Base-by-base conservation (phyloP, 169 alveolate species). In the Plasmodium reichenowi region DNA sequence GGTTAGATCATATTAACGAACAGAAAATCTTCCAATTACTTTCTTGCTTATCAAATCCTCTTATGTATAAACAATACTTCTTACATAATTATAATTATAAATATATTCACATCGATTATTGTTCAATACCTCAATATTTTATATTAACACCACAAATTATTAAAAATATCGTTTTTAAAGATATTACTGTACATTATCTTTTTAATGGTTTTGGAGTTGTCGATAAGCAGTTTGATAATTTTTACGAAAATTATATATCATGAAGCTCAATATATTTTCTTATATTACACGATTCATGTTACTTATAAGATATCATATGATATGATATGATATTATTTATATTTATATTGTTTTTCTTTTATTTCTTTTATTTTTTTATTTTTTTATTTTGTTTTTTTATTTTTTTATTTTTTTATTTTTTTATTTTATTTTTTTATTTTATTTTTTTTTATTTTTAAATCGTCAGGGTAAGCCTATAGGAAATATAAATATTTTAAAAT, bases 61-160 rank as follows among this genome's bases (percentile, higher is more conserved):
- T 47, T 29, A 38, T 72, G 59, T 71, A 60, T 6, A 50, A 70
- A 70, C 26, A 60, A 78, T 68, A 58, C 32, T 68, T 52, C 13
- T 59, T 24, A 24, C 74, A 56, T 54, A 17, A 56, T 73, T 47
- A 45, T 38, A 71, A 43, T 56, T 75, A 56, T 15, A 62, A 67
- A 59, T 45, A 80, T 64, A 62, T 83, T 17, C 4, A 52, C 43
- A 89, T 63, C 48, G 76, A 76, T 48, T 63, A 76, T 58, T 54
- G 64, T 10, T 76, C 88, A n/a, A 63, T 80, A 56, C 94, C 96
- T 3, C 96, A 93, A 76, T 92, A 92, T 78, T 93, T 93, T 70
- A 91, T 93, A 10, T 66, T 93, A 32, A 93, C 96, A 0, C 96
- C 96, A 17, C 96, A 93, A 78, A 74, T 93, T 12, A 74, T 93